Evolutionary conservation across 371 early-diverging fungal genomes (phyloP), one percentile per base, ranked within the genome.

Genomic region (Funneliformis caledonium): DNA sequence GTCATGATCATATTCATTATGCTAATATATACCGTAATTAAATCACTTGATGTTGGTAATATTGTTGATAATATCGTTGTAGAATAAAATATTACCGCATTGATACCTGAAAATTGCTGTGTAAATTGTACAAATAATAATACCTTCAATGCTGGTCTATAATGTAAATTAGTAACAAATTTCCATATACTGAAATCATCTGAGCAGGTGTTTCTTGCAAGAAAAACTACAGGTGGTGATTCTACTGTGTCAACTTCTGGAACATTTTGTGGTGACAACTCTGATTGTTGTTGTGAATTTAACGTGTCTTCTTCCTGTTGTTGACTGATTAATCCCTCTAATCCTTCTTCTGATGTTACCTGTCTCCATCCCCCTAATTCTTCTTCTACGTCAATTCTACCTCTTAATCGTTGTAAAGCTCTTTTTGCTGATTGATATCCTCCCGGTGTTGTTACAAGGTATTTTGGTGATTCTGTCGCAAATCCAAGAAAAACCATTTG

Each of bases 91-190:
- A 97, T 93, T 19, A 97, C 95, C 4, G 94, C 96, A 85, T 97
- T 97, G 88, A 99, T 96, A 4, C 99, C 98, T 14, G 95, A 95
- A 61, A 96, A 87, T 84, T 99, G 98, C 80, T 94, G 95, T 1
- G 91, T 85, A 33, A 94, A 82, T 70, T 93, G 94, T 8, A 97
- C 85, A 42, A 96, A 86, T 11, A 98, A 88, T 59, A 95, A 86
- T 43, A 97, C 86, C 42, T 85, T 67, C 37, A 92, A 87, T 1
- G 92, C 90, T 22, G 86, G 87, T 48, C 92, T 91, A 82, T 92
- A 93, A 19, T 88, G 83, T 0, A 88, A 74, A 19, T 11, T 69
- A 31, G 5, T 56, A 19, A 79, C n/a, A 43, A 79, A 69, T 69
- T 70, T 56, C 52, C 56, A 67, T n/a, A 79, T 4, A 70, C 42